Evolutionary conservation across 2,329 filamentous ascomycete genomes (phyloP), one percentile per base, ranked within the genome.

Genomic region (Berkeleyomyces basicola): DNA sequence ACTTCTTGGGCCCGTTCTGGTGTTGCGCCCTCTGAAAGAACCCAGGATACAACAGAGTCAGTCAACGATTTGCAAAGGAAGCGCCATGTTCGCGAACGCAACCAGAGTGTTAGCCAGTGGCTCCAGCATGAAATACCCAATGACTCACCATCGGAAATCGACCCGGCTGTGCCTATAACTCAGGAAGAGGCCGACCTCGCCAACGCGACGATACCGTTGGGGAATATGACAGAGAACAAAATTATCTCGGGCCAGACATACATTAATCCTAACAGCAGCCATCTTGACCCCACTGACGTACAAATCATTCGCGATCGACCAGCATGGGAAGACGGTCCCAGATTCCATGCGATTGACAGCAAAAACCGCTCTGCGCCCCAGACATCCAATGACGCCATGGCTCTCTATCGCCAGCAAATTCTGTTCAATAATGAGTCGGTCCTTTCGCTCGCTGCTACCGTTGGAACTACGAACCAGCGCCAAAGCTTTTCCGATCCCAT

Each of bases 391-490:
- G 71, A 75, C 61, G 75, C 77, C 1, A 83, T 84, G 23, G 74
- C 75, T 51, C 74, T 68, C 46, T 83, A 79, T 61, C 73, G 81
- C 66, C n/a, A 59, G 23, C 73, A 72, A 9, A 75, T 80, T 74
- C 78, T 74, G 61, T 75, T 74, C 23, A 80, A 83, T 66, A 82
- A 76, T 58, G 78, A 77, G 37, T 85, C 83, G 0, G 74, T 84
- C 9, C 71, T 83, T 7, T 86, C 83, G 1, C 76, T 81, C 65
- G 79, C 83, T 11, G 85, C 85, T 16, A 89, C 86, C 0, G 84
- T 86, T 77, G 86, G 86, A 14, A 89, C 86, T 1, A 58, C 47
- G 9, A 44, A 16, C 6, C 79, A 82, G 5, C 80, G 84, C 49
- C 79, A 81, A 63, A 86, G 85, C 70, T 75, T 86, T 58, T 82